phyloP scores from a whole-genome alignment of 345 rosid genomes.

The Brassica nigra region DNA sequence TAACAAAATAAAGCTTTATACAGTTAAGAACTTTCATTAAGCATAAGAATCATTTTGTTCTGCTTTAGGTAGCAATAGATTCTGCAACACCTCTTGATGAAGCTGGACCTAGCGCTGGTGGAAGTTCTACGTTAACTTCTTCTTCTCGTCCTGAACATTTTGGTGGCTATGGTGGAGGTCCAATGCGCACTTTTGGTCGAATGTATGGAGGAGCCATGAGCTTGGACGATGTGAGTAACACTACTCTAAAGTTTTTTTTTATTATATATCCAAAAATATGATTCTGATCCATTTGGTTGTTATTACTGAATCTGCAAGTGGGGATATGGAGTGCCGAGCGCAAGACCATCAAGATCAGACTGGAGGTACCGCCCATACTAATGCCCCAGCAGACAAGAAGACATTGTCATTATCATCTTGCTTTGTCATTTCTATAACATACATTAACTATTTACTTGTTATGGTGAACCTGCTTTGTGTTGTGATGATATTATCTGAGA shows the following conservation, averaged over 20 bases:
- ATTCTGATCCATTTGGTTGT: neutral
- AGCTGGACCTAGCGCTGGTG: conserved; percentile 64
- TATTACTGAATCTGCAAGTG: conserved; percentile 49
- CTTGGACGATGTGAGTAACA: conserved; percentile 66
- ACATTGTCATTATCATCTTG: neutral
- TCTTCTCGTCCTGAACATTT: conserved; percentile 50
- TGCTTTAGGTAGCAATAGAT: conserved; percentile 87
- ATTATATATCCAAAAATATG: neutral
- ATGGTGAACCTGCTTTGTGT: conserved; percentile 7
- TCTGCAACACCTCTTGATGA: conserved; percentile 93
- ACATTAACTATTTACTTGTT: neutral
- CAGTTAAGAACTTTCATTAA: too few species aligned
- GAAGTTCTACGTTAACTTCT: conserved; percentile 51
- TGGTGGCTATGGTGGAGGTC: conserved; percentile 78
- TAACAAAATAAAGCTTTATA: conserved; percentile 24
- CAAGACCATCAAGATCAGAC: conserved; percentile 79
- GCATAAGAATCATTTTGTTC: too few species aligned
- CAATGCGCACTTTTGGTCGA: conserved; percentile 71
- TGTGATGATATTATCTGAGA: neutral
- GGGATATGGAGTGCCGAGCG: conserved; percentile 64
- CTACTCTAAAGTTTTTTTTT: neutral
- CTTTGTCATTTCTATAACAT: conserved; percentile 31
- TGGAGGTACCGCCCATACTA: conserved; percentile 94
- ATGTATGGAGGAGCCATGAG: conserved; percentile 73
- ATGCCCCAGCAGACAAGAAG: conserved; percentile 5